Percentiles rank a stretch among this genome's conserved stretches.
These are phyloP conservation scores for Pseudogymnoascus sp. DNA, from an alignment of 2,329 filamentous ascomycete genomes.

Conservation along the genomic window DNA sequence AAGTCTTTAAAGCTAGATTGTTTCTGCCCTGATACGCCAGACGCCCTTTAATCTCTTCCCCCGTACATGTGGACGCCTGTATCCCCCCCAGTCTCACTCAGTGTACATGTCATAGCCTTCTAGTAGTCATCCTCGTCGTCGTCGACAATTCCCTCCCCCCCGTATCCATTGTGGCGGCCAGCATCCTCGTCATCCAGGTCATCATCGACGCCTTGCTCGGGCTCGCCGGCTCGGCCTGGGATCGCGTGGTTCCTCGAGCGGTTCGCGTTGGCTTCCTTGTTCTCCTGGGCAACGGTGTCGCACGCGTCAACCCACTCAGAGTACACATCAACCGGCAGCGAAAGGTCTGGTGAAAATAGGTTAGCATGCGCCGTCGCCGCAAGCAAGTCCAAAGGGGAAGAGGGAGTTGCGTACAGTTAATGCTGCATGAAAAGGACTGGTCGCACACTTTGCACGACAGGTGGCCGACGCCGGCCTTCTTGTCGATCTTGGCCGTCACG, in stretches of 20 bases:
- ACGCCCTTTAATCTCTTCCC: conserved; percentile 1
- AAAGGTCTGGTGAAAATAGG: conserved; percentile 57
- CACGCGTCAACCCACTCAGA: conserved; percentile 98
- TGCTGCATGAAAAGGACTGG: conserved; percentile 84
- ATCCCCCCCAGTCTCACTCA: neutral
- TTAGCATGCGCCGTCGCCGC: conserved; percentile 16
- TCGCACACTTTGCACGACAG: conserved; percentile 89
- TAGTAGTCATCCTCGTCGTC: conserved; percentile 55
- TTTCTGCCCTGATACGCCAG: conserved; percentile 4
- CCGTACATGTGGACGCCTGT: neutral
- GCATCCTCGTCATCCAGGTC: conserved; percentile 26
- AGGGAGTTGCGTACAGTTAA: conserved; percentile 60
- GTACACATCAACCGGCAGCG: conserved; percentile 89
- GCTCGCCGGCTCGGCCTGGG: conserved; percentile 5
- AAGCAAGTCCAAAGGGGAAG: neutral
- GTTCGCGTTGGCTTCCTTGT: conserved; percentile 32
- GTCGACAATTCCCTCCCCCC: conserved; percentile 45
- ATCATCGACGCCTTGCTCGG: conserved; percentile 20
- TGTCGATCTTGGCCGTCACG: conserved; percentile 84
- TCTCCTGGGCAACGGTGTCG: conserved; percentile 61
- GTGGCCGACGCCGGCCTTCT: conserved; percentile 79
- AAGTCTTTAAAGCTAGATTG: conserved; percentile 8
- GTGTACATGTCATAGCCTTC: conserved; percentile 19
- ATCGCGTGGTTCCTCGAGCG: neutral
- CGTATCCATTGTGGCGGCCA: conserved; percentile 38